A percentile compares a stretch with the other conserved stretches of the same genome.
These are phyloP conservation scores for Rosa rugosa DNA, from an alignment of 306 rosid genomes.

Conservation along the genomic window DNA sequence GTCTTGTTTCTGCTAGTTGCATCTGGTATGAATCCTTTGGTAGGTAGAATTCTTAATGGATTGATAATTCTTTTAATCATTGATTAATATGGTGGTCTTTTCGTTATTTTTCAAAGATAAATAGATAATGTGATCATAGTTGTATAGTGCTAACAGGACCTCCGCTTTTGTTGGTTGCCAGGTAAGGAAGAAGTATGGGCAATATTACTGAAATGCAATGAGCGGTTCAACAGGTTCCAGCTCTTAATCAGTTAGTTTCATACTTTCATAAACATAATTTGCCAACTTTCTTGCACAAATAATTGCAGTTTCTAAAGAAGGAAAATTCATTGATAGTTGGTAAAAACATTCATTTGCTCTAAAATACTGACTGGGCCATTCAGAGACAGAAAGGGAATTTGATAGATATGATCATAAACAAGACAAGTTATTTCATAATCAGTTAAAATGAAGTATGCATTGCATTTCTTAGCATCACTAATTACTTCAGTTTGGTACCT, in stretches of 20 bases:
- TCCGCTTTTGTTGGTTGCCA: constrained; percentile 8
- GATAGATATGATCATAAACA: not conserved
- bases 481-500: not conserved
- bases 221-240: not conserved
- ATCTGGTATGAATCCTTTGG: not conserved
- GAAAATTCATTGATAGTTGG: not conserved
- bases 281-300: not conserved
- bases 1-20: not conserved
- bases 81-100: not conserved
- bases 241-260: not conserved
- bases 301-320: not conserved
- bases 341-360: not conserved
- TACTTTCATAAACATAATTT: not conserved
- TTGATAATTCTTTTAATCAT: not conserved
- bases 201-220: not conserved
- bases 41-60: constrained; percentile 1
- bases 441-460: not conserved
- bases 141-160: not conserved
- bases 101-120: not conserved
- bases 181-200: not conserved
- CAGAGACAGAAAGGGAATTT: not conserved
- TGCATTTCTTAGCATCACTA: not conserved
- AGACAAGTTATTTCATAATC: not conserved
- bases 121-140: not conserved
- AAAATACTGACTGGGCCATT: not conserved